These are phyloP conservation scores for Dysphania ambrosioides DNA, from an alignment of 148 eudicot genomes.

Conservation along the genomic window DNA sequence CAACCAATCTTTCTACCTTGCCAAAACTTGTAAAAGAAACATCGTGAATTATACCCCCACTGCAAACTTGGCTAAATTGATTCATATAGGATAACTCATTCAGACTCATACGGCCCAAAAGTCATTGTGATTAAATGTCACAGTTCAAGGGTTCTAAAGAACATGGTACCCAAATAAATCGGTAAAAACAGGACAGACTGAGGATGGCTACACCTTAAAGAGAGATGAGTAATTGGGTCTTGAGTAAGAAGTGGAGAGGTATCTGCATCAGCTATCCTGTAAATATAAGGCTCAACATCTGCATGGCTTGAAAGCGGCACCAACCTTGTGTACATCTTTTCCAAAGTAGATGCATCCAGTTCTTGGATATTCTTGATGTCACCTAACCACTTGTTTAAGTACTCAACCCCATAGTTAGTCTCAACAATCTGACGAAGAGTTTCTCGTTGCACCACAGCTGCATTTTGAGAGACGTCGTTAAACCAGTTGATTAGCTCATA, in stretches of 20 bases:
- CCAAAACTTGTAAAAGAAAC: too few relatives aligned
- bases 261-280: conserved; percentile 62
- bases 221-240: conserved; percentile 58
- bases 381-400: conserved; percentile 50
- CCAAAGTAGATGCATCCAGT: conserved; percentile 37
- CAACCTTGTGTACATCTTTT: conserved; percentile 40
- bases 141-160: too few relatives aligned
- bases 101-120: too few relatives aligned
- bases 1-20: too few relatives aligned
- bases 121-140: too few relatives aligned
- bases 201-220: conserved; percentile 46
- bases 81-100: too few relatives aligned
- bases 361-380: conserved; percentile 19
- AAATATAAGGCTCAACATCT: conserved; percentile 71
- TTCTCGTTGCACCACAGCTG: conserved; percentile 41
- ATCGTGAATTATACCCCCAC: too few relatives aligned
- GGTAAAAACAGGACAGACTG: too few relatives aligned
- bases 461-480: conserved; percentile 43
- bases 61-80: too few relatives aligned
- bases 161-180: too few relatives aligned
- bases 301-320: conserved; percentile 66
- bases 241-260: conserved; percentile 53
- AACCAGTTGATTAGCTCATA: conserved; percentile 44
- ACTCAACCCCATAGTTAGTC: conserved; percentile 50
- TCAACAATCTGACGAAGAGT: conserved; percentile 48